Conservation (phyloP, 1,284 basidiomycete genomes). For the Fistulinella staudtii region DNA sequence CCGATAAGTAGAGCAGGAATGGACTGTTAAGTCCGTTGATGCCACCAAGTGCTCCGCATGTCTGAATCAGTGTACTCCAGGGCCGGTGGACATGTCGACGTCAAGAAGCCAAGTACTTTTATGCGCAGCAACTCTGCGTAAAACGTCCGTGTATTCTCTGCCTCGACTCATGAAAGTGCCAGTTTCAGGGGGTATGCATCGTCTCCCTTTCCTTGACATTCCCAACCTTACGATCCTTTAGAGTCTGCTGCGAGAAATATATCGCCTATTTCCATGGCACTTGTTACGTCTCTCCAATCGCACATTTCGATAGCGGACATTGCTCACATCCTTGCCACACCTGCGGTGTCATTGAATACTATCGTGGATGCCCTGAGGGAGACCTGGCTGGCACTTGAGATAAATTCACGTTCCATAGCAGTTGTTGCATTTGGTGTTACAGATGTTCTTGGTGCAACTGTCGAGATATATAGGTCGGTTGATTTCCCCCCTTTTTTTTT, state of each 20-base stretch:
- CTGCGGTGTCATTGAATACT: slow-evolving; percentile 38
- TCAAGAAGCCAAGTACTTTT: slow-evolving; percentile 59
- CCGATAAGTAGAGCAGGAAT: slow-evolving; percentile 40
- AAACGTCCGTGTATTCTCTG: slow-evolving; percentile 45
- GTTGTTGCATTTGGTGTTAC: slow-evolving; percentile 32
- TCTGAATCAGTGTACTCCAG: slow-evolving; percentile 28
- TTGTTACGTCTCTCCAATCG: slow-evolving; percentile 45
- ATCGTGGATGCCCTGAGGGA: slow-evolving; percentile 43
- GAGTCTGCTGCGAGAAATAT: slow-evolving; percentile 12
- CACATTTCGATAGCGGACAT: slow-evolving; percentile 51
- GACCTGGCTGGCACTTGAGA: slow-evolving; percentile 41
- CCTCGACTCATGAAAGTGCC: slow-evolving; percentile 34
- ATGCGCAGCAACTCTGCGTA: slow-evolving; percentile 45
- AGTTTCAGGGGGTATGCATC: slow-evolving; percentile 19
- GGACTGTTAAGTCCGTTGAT: slow-evolving; percentile 41
- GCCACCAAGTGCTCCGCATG: background rate
- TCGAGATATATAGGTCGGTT: slow-evolving; percentile 55
- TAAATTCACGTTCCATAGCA: slow-evolving; percentile 33
- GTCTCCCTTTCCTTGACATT: background rate
- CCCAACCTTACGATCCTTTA: slow-evolving; percentile 12
- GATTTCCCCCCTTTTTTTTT: slow-evolving; percentile 2
- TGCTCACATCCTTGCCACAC: slow-evolving; percentile 44
- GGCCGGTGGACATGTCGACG: slow-evolving; percentile 44
- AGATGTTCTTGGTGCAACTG: slow-evolving; percentile 50
- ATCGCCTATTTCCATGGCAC: slow-evolving; percentile 31